Evolutionary conservation across 169 alveolate species (phyloP).

Genomic region (Sarcocystis neurona): DNA sequence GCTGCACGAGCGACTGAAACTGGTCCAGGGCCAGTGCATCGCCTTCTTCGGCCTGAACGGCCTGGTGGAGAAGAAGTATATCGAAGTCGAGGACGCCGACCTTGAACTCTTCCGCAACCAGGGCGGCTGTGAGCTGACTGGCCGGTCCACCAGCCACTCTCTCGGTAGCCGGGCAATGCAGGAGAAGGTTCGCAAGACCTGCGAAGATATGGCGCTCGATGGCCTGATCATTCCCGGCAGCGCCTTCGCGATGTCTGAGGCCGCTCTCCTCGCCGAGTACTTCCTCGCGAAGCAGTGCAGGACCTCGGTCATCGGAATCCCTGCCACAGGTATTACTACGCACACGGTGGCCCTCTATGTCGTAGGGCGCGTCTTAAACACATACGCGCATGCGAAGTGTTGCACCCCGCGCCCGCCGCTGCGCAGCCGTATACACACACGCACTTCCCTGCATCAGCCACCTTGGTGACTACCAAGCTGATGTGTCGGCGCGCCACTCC

Average conservation of each 20-base stretch:
- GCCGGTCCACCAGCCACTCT: slow-evolving; percentile 71
- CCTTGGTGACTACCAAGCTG: too few species aligned
- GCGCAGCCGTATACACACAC: too few species aligned
- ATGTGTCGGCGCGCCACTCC: too few species aligned
- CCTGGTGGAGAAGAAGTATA: slow-evolving; percentile 44
- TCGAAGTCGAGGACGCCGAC: slow-evolving; percentile 69
- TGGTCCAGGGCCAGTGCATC: slow-evolving; percentile 64
- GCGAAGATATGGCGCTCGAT: slow-evolving; percentile 81
- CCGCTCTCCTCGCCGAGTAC: slow-evolving; percentile 84
- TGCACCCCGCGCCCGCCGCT: too few species aligned
- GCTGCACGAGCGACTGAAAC: slow-evolving; percentile 71
- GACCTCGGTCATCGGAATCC: slow-evolving; percentile 94
- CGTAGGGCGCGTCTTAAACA: too few species aligned
- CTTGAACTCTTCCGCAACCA: slow-evolving; percentile 90
- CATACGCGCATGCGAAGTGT: too few species aligned
- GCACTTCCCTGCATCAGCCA: too few species aligned
- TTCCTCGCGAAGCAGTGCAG: slow-evolving; percentile 84
- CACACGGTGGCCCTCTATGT: too few species aligned
- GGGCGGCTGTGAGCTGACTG: slow-evolving; percentile 95
- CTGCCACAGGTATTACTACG: slow-evolving; percentile 86
- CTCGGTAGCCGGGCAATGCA: slow-evolving; percentile 67
- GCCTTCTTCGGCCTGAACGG: slow-evolving; percentile 68
- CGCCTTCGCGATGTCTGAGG: slow-evolving; percentile 91
- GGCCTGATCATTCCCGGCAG: slow-evolving; percentile 97
- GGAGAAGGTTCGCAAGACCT: slow-evolving; percentile 53